Percentiles rank a stretch among this genome's conserved stretches.
These are phyloP conservation scores for Cyclotella atomus DNA, from an alignment of 108 stramenopile species.

Conservation along the genomic window DNA sequence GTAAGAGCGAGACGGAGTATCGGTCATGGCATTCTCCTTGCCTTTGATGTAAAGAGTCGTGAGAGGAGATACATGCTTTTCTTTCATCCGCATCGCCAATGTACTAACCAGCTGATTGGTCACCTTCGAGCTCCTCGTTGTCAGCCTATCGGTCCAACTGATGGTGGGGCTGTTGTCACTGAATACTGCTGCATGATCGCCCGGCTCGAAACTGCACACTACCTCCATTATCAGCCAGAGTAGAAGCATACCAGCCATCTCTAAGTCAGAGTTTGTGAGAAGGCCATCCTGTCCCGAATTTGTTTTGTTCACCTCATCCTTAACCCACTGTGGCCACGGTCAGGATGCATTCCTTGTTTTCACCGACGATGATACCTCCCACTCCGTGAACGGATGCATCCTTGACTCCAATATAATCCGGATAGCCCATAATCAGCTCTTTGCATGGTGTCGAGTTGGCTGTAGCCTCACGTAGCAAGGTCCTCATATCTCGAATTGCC, in stretches of 20 bases:
- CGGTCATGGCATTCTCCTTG: slow-evolving; percentile 19
- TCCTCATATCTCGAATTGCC: not conserved
- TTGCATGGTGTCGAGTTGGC: not conserved
- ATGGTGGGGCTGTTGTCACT: slow-evolving; percentile 29
- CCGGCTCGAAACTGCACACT: not conserved
- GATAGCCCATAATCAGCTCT: not conserved
- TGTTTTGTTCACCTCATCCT: not conserved
- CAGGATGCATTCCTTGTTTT: not conserved
- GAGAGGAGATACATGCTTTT: slow-evolving; percentile 1
- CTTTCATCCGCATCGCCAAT: not conserved
- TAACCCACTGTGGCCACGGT: slow-evolving; percentile 43
- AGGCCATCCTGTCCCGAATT: not conserved
- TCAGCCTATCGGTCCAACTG: slow-evolving; percentile 19
- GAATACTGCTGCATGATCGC: slow-evolving; percentile 5
- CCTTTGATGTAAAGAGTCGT: slow-evolving; percentile 27
- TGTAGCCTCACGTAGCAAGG: not conserved
- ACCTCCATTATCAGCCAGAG: slow-evolving; percentile 32
- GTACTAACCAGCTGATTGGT: slow-evolving; percentile 7
- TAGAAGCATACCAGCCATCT: slow-evolving; percentile 37
- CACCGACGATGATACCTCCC: slow-evolving; percentile 5
- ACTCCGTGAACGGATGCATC: slow-evolving; percentile 40
- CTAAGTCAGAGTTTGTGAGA: slow-evolving; percentile 46
- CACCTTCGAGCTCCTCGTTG: slow-evolving; percentile 2
- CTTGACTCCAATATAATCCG: slow-evolving; percentile 16
- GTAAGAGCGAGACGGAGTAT: slow-evolving; percentile 35